phyloP scores from a whole-genome alignment of 495 filamentous ascomycete genomes.

The Xylaria grammica region DNA sequence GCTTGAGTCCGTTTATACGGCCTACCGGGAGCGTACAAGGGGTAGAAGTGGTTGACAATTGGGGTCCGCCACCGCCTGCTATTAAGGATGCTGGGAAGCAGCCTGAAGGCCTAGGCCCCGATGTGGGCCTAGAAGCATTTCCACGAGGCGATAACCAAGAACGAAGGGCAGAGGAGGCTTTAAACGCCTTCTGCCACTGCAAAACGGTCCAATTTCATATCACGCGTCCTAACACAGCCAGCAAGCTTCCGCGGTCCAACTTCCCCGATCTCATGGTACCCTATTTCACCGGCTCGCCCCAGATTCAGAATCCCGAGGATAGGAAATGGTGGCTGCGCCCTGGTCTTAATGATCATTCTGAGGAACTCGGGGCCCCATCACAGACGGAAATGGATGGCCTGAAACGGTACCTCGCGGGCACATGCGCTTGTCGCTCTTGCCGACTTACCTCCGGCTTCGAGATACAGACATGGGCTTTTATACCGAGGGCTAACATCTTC shows the following conservation, averaged over 20 bases:
- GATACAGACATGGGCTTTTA: slow-evolving; percentile 71
- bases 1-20: slow-evolving; percentile 58
- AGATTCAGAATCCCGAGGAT: slow-evolving; percentile 37
- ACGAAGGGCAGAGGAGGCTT: slow-evolving; percentile 18
- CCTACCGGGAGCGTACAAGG: slow-evolving; percentile 15
- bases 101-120: background rate
- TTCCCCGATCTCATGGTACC: slow-evolving; percentile 44
- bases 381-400: slow-evolving; percentile 30
- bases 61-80: slow-evolving; percentile 16
- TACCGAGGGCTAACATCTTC: slow-evolving; percentile 65
- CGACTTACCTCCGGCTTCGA: slow-evolving; percentile 68
- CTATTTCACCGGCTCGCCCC: slow-evolving; percentile 45
- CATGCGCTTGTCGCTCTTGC: slow-evolving; percentile 70
- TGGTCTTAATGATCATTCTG: slow-evolving; percentile 20
- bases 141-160: background rate
- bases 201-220: slow-evolving; percentile 43
- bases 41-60: slow-evolving; percentile 24
- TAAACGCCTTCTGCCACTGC: slow-evolving; percentile 52
- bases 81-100: background rate
- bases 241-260: slow-evolving; percentile 31
- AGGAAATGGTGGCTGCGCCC: slow-evolving; percentile 45
- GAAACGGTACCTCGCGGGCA: slow-evolving; percentile 65
- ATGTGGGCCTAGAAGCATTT: background rate
- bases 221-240: slow-evolving; percentile 43
- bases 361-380: slow-evolving; percentile 23